Base-by-base conservation (phyloP, 257 asterid genomes). In the Orobanche coerulescens region DNA sequence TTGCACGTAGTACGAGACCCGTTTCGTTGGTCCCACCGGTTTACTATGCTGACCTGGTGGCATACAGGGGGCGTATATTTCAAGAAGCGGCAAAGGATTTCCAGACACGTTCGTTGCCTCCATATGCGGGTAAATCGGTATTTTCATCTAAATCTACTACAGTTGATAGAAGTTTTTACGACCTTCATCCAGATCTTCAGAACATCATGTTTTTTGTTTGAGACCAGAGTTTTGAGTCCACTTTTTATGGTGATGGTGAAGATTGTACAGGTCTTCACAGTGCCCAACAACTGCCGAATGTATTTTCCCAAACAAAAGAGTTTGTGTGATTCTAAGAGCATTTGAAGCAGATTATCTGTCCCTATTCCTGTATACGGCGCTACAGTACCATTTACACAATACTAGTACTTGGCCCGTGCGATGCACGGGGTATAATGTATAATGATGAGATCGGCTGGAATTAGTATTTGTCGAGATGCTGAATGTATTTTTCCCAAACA, bases 21-120 rank as follows among this genome's bases (percentile, higher is more conserved):
- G 89, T 88, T 44, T 80, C 96, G 1, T 81, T 87, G 2, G 89
- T 87, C 30, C 91, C 89, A 0, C 89, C 94, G 0, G 84, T 82
- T n/a, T 82, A 79, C 40, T 83, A 88, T 10, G 96, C 92, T 0
- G 92, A 85, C 54, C 79, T 82, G 25, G 95, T 78, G 1, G 94
- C 95, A 3, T 87, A 78, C 34, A 55, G 91, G 40, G 94, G 94
- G 3, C 83, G 87, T 3, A 11, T 79, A 47, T 87, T 75, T 66
- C 91, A 86, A 61, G 87, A 81, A 73, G 92, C 71, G 60, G 76
- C 70, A 0, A 76, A 71, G 84, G 90, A 78, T 76, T 69, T 53
- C 54, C 64, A 60, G 30, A n/a, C 74, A 56, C 58, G 66, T 58
- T 16, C 62, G 5, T 13, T 54, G 11, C 22, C 67, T 2, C 10